These are phyloP conservation scores for Trichaptum fuscoviolaceum DNA, from an alignment of 768 basidiomycete genomes.

Conservation along the genomic window DNA sequence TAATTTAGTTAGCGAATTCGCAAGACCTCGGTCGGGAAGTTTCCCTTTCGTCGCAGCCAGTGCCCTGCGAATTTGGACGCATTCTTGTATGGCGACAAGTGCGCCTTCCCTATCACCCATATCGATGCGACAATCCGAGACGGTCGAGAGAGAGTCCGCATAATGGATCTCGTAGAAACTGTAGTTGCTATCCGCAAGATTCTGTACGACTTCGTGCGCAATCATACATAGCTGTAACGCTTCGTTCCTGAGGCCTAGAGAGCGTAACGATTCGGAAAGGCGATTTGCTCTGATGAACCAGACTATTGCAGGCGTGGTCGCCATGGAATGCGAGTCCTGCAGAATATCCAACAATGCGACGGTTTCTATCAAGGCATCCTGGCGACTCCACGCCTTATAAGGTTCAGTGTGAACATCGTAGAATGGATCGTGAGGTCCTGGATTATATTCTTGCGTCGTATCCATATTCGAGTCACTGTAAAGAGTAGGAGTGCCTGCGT, in stretches of 20 bases:
- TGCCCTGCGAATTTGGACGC: not conserved
- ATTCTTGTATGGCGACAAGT: not conserved
- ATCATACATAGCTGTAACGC: conserved; percentile 9
- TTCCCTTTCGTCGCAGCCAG: not conserved
- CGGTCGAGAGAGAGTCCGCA: conserved; percentile 7
- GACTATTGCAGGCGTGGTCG: not conserved
- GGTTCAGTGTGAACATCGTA: not conserved
- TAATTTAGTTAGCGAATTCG: conserved; percentile 6
- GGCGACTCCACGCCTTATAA: not conserved
- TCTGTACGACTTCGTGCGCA: conserved; percentile 7
- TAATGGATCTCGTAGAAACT: conserved; percentile 6
- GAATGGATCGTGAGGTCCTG: not conserved
- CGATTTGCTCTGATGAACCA: not conserved
- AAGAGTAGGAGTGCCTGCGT: not conserved
- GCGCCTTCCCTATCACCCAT: conserved; percentile 1
- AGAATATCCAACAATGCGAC: not conserved
- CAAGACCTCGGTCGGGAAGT: conserved; percentile 3
- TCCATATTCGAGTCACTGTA: not conserved
- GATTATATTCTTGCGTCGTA: not conserved
- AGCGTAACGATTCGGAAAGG: not conserved
- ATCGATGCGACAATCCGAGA: conserved; percentile 7
- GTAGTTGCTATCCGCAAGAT: conserved; percentile 8
- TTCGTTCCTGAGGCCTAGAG: conserved; percentile 4
- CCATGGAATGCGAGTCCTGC: not conserved
- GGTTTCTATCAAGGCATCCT: not conserved